phyloP scores from a whole-genome alignment of 2,329 filamentous ascomycete species.

The Beauveria asiatica region DNA sequence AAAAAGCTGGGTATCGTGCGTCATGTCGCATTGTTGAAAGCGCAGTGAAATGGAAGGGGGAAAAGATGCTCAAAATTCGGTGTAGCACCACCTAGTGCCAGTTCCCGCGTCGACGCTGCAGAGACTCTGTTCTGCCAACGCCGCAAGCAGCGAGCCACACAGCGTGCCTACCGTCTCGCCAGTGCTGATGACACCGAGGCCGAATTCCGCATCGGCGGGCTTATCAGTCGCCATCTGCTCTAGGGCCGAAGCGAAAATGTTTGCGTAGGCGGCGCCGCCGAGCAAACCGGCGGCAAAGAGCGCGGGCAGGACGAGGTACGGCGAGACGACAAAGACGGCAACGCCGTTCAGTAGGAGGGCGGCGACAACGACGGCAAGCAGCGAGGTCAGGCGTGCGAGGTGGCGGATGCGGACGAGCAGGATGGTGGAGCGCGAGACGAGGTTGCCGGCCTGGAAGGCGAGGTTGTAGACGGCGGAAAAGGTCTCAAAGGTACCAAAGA shows the following conservation, averaged over 20 bases:
- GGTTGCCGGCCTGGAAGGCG: constrained; percentile 22
- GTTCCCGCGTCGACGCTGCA: constrained; percentile 14
- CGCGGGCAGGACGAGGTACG: constrained; percentile 17
- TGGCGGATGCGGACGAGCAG: constrained; percentile 14
- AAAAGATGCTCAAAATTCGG: background rate
- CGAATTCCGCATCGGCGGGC: constrained; percentile 20
- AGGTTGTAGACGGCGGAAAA: constrained; percentile 22
- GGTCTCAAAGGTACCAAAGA: constrained; percentile 20
- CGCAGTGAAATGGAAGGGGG: background rate
- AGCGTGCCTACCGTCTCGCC: constrained; percentile 23
- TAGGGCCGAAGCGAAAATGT: constrained; percentile 15
- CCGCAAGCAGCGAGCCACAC: constrained; percentile 19
- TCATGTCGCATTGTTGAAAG: constrained; percentile 7
- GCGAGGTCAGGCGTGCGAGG: constrained; percentile 8
- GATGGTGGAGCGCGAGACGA: constrained; percentile 19
- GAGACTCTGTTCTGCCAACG: constrained; percentile 18
- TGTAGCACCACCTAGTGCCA: constrained; percentile 22
- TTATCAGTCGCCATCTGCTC: constrained; percentile 15
- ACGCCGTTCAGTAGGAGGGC: constrained; percentile 16
- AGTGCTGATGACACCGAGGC: constrained; percentile 20
- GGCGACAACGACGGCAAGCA: constrained; percentile 10
- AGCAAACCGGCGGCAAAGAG: constrained; percentile 21
- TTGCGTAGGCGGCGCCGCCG: constrained; percentile 23
- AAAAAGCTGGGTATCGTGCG: background rate
- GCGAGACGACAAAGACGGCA: constrained; percentile 17